Evolutionary conservation across 257 asterid species (phyloP).

Genomic region (Linaria vulgaris): DNA sequence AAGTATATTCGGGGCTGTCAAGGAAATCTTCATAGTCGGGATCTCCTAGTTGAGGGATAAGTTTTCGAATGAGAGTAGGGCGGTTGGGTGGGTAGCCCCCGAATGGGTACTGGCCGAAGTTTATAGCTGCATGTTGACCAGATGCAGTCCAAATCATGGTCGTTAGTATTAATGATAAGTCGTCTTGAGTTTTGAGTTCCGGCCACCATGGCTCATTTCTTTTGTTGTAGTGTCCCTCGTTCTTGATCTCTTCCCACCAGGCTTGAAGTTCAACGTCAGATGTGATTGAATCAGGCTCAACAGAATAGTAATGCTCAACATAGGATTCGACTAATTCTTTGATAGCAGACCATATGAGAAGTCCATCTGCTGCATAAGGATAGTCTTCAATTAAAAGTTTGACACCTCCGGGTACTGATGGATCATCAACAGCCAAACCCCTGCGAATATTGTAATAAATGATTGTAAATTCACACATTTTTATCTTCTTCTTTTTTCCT

Average conservation of each 20-base stretch:
- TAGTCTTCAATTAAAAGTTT: constrained; percentile 84
- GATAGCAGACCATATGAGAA: constrained; percentile 82
- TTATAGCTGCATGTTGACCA: constrained; percentile 96
- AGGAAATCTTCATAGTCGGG: constrained; percentile 62
- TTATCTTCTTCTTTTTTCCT: too few species aligned
- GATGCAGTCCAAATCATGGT: constrained; percentile 87
- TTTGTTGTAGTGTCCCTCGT: constrained; percentile 68
- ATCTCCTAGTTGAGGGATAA: constrained; percentile 56
- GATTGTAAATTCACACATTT: background rate
- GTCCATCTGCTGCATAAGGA: constrained; percentile 93
- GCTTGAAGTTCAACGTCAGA: constrained; percentile 77
- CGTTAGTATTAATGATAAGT: constrained; percentile 59
- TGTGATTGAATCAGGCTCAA: constrained; percentile 55
- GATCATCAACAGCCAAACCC: constrained; percentile 92
- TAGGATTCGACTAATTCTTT: constrained; percentile 76
- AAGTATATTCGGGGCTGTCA: constrained; percentile 57
- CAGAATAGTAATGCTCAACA: constrained; percentile 65
- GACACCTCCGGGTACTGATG: constrained; percentile 67
- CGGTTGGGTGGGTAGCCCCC: constrained; percentile 91
- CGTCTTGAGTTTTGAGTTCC: constrained; percentile 61
- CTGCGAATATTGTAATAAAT: constrained; percentile 34
- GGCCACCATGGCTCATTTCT: constrained; percentile 93
- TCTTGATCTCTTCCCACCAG: constrained; percentile 91
- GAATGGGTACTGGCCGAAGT: constrained; percentile 90
- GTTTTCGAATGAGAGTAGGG: constrained; percentile 77